Conservation (phyloP, 2,329 filamentous ascomycete species). For the Ophiosphaerella herpotricha region DNA sequence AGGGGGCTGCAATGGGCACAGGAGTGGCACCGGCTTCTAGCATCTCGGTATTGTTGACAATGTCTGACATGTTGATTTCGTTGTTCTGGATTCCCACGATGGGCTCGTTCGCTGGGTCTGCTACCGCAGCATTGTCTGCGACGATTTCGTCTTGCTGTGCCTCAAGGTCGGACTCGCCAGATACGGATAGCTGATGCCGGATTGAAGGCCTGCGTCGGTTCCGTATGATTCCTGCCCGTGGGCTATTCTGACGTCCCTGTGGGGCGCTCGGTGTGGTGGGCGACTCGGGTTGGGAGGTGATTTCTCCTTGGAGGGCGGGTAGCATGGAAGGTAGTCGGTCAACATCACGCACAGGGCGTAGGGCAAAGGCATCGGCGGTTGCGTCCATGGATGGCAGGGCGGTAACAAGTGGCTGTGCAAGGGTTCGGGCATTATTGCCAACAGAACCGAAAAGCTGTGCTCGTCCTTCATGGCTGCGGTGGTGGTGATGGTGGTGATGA, state of each 20-base stretch:
- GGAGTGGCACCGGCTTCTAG: constrained; percentile 71
- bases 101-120: constrained; percentile 71
- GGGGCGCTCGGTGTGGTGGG: constrained; percentile 50
- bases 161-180: constrained; percentile 81
- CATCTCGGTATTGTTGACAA: constrained; percentile 80
- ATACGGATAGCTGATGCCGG: constrained; percentile 82
- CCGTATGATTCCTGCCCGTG: constrained; percentile 53
- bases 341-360: constrained; percentile 84
- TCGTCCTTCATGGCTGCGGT: constrained; percentile 55
- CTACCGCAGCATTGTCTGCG: constrained; percentile 76
- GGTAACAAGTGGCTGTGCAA: constrained; percentile 69
- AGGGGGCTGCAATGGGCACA: constrained; percentile 76
- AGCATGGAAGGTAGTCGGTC: constrained; percentile 84
- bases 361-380: constrained; percentile 67
- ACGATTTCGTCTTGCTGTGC: constrained; percentile 80
- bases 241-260: constrained; percentile 41
- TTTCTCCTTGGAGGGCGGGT: constrained; percentile 66
- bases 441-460: constrained; percentile 36
- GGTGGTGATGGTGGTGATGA: constrained; percentile 49
- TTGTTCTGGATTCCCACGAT: constrained; percentile 79
- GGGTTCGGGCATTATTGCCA: constrained; percentile 47
- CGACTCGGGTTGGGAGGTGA: constrained; percentile 85
- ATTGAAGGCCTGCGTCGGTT: constrained; percentile 79
- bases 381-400: constrained; percentile 70
- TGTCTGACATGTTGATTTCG: constrained; percentile 83